phyloP scores from a whole-genome alignment of 495 filamentous ascomycete genomes.

The Tuber aestivum region DNA sequence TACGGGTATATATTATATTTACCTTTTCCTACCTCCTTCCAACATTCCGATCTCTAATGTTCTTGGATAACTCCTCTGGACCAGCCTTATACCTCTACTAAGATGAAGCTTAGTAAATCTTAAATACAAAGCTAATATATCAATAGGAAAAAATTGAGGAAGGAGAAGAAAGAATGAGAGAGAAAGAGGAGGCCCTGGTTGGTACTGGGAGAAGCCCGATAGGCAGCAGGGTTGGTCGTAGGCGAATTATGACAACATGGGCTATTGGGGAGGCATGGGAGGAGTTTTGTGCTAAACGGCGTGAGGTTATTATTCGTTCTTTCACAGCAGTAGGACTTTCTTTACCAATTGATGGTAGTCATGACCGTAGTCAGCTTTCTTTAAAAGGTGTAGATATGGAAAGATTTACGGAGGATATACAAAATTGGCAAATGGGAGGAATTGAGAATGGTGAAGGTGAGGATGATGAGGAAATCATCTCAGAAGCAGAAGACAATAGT shows the following conservation, averaged over 20 bases:
- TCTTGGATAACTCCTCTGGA: too few species aligned
- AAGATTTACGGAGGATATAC: background rate
- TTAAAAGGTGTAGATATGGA: background rate
- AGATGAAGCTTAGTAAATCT: background rate
- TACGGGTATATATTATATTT: background rate
- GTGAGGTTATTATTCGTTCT: background rate
- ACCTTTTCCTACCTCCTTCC: background rate
- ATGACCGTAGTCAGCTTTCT: background rate
- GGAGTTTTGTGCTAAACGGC: background rate
- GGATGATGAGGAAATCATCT: background rate
- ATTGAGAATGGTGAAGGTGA: background rate
- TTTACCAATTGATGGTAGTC: background rate
- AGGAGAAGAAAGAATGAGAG: background rate
- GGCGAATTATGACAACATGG: background rate
- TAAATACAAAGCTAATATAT: background rate
- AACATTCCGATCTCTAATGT: too few species aligned
- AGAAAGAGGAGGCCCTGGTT: background rate
- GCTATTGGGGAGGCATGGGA: slow-evolving; percentile 5
- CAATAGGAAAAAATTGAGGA: background rate
- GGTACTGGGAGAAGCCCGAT: background rate
- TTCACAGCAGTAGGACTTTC: slow-evolving; percentile 4
- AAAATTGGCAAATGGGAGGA: background rate
- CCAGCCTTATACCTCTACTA: too few species aligned
- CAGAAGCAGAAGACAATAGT: background rate
- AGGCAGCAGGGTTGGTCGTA: background rate